Base-by-base conservation (phyloP, 202 grass and related monocot genomes). In the Miscanthus sacchariflorus region DNA sequence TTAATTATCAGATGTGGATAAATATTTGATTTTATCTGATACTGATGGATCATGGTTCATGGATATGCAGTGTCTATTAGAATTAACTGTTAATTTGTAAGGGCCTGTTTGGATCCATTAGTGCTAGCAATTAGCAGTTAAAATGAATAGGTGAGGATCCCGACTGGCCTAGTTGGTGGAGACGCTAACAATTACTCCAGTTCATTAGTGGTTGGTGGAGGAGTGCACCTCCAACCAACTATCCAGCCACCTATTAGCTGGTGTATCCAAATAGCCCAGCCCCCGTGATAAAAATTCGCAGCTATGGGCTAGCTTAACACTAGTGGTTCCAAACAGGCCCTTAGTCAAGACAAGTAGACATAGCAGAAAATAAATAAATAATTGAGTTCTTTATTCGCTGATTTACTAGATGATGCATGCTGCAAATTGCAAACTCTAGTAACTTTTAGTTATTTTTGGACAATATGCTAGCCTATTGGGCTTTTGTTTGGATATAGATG, bases 361-460 rank as follows among this genome's bases (percentile, higher is more conserved):
- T 74, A 30, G 5, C 67, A 39, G 35, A 74, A 33, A 33, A 43
- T 70, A 81, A 70, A 83, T 80, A 12, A 24, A 18, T 75, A 75
- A 61, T 87, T 76, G 68, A 68, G 36, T 70, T 48, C 40, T 84
- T 44, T 83, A 44, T 77, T 72, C 18, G 74, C 48, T 39, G 12
- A n/a, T 27, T 87, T 83, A 28, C 11, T 17, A 68, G 59, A 84
- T 42, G 75, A 69, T 40, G 69, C 74, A 39, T 80, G 59, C 39
- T 84, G 18, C 12, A 85, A 35, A 56, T 9, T 59, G 18, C 30
- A 76, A 86, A 63, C 30, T 45, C 61, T 79, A 59, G 12, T 81
- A 48, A 19, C 19, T 58, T 80, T 80, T 40, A 23, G 52, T 52
- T 70, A 50, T 33, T 12, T 70, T 63, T 30, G 67, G 43, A 63